These are phyloP conservation scores for Coemansia sp. DNA, from an alignment of 192 early-diverging fungal genomes.

Conservation along the genomic window DNA sequence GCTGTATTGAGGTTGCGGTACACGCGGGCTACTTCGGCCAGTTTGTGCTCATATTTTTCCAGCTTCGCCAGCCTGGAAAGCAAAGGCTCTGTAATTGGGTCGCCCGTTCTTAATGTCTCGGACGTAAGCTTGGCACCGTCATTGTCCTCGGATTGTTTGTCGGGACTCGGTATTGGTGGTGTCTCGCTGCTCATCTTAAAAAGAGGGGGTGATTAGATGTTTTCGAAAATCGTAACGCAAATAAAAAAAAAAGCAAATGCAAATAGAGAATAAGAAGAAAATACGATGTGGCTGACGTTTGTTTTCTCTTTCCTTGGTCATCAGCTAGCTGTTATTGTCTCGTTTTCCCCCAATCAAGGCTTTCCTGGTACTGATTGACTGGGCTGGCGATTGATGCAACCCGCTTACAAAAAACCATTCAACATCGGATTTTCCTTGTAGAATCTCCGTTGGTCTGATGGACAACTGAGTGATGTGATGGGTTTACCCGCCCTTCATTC, in stretches of 20 bases:
- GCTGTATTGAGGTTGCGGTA: slow-evolving; percentile 53
- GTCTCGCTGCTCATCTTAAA: slow-evolving; percentile 16
- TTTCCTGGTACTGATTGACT: too few species aligned
- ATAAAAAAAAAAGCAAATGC: neutral
- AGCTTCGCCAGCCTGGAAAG: slow-evolving; percentile 31
- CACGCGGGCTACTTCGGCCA: slow-evolving; percentile 50
- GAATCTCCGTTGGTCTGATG: too few species aligned
- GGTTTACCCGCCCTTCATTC: too few species aligned
- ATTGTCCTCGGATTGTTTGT: slow-evolving; percentile 10
- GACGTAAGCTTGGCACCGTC: slow-evolving; percentile 21
- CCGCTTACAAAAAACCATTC: too few species aligned
- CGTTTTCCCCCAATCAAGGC: too few species aligned
- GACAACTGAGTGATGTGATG: too few species aligned
- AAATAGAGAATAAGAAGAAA: too few species aligned
- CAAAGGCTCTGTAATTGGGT: slow-evolving; percentile 27
- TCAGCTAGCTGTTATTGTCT: too few species aligned
- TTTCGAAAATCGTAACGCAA: neutral
- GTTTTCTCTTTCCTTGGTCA: too few species aligned
- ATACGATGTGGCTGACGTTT: too few species aligned
- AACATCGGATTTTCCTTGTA: too few species aligned
- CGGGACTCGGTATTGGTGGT: slow-evolving; percentile 7
- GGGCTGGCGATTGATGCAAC: too few species aligned
- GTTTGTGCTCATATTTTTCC: slow-evolving; percentile 57
- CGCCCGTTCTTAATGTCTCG: slow-evolving; percentile 27
- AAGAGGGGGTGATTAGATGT: neutral